Evolutionary conservation across 805 yeast species (phyloP).

Genomic region (Monosporozyma unispora): DNA sequence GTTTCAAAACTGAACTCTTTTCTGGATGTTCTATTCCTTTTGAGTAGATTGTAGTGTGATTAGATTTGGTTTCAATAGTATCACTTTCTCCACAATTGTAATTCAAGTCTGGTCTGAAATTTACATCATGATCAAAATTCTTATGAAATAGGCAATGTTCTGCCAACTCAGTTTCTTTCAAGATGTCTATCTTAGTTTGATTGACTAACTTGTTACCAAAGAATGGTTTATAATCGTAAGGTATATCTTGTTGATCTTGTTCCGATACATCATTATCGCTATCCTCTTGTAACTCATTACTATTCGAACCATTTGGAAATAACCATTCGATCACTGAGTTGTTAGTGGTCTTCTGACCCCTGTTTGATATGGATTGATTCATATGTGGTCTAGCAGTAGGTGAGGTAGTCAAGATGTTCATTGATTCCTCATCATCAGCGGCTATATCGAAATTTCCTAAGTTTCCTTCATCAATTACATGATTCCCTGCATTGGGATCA

Average conservation of each 20-base stretch:
- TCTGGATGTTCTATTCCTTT: neutral
- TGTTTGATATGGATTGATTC: neutral
- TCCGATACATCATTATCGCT: neutral
- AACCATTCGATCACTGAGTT: neutral
- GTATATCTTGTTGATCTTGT: constrained; percentile 1
- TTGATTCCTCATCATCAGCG: neutral
- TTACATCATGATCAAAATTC: constrained; percentile 7
- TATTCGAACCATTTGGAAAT: neutral
- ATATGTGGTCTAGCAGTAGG: neutral
- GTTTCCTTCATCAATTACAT: neutral
- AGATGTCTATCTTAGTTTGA: constrained; percentile 16
- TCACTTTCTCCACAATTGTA: constrained; percentile 15
- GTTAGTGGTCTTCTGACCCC: neutral
- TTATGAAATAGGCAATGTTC: constrained; percentile 25
- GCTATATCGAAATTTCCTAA: neutral
- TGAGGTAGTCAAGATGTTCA: neutral
- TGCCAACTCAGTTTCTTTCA: constrained; percentile 20
- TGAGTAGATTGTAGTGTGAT: too few relatives aligned
- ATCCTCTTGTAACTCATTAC: neutral
- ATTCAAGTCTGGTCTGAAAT: constrained; percentile 23
- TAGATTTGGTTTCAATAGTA: neutral
- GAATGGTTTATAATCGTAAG: constrained; percentile 20
- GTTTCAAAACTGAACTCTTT: neutral
- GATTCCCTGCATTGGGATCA: neutral
- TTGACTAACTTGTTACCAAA: constrained; percentile 15